phyloP scores from a whole-genome alignment of 805 yeast genomes.

The Candida ulmi region DNA sequence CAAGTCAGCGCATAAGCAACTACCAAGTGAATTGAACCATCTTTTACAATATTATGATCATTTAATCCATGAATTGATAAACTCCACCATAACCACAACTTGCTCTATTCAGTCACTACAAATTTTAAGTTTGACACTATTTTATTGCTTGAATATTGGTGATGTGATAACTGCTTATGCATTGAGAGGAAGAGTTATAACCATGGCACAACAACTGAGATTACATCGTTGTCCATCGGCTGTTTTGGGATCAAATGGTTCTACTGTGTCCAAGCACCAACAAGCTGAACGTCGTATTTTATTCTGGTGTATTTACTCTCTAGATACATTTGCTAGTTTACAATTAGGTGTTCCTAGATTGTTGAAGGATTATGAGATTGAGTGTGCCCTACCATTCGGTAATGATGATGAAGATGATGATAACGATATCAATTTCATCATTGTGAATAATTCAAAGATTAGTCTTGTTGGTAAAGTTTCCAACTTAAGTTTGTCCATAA shows the following conservation, averaged over 20 bases:
- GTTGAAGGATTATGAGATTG: slow-evolving; percentile 74
- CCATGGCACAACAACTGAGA: slow-evolving; percentile 82
- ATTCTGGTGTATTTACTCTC: slow-evolving; percentile 78
- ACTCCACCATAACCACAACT: slow-evolving; percentile 51
- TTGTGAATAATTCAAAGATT: slow-evolving; percentile 52
- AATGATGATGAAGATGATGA: slow-evolving; percentile 36
- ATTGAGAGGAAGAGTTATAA: slow-evolving; percentile 65
- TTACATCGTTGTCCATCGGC: slow-evolving; percentile 86
- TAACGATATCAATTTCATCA: slow-evolving; percentile 47
- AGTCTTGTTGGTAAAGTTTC: slow-evolving; percentile 68
- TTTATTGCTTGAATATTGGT: slow-evolving; percentile 68
- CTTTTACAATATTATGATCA: slow-evolving; percentile 48
- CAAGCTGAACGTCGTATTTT: slow-evolving; percentile 78
- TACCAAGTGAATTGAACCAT: slow-evolving; percentile 2
- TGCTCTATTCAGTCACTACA: slow-evolving; percentile 69
- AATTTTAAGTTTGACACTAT: slow-evolving; percentile 59
- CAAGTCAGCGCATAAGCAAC: slow-evolving; percentile 1
- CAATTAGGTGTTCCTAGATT: slow-evolving; percentile 80
- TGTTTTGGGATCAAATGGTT: slow-evolving; percentile 60
- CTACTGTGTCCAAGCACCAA: slow-evolving; percentile 58
- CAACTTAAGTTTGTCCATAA: slow-evolving; percentile 54
- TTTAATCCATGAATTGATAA: slow-evolving; percentile 55
- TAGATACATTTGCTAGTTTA: slow-evolving; percentile 71
- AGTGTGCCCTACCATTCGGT: slow-evolving; percentile 75
- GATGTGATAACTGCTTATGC: slow-evolving; percentile 71